A percentile compares a stretch with the other conserved stretches of the same genome.
Evolutionary conservation across 768 basidiomycete species (phyloP).

Genomic region (Hydnum rufescens): DNA sequence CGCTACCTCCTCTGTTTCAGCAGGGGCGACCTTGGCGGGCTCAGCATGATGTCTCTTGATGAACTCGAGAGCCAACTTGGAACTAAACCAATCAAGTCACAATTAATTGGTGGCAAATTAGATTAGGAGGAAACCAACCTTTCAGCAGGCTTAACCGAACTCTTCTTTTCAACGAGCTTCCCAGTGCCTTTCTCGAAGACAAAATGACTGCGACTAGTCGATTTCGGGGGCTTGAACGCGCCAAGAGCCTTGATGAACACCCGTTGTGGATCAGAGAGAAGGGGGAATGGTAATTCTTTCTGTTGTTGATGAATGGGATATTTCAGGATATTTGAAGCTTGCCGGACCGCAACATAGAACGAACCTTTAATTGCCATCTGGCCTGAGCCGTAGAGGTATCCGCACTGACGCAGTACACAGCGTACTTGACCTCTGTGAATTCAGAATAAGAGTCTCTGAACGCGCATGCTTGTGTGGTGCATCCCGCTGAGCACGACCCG

Average conservation of each 20-base stretch:
- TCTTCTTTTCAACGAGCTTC: constrained; percentile 63
- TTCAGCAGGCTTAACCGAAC: constrained; percentile 73
- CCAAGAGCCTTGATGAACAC: constrained; percentile 63
- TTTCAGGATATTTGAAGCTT: neutral
- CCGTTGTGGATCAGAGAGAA: constrained; percentile 79
- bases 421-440: constrained; percentile 46
- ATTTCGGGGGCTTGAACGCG: constrained; percentile 41
- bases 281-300: constrained; percentile 69
- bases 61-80: constrained; percentile 44
- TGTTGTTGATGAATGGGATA: constrained; percentile 17
- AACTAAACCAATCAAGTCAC: constrained; percentile 21
- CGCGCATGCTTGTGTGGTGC: constrained; percentile 82
- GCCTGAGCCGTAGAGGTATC: constrained; percentile 54
- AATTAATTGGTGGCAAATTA: neutral
- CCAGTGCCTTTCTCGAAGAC: constrained; percentile 75
- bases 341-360: constrained; percentile 10
- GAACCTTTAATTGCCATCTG: constrained; percentile 75
- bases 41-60: constrained; percentile 28
- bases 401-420: constrained; percentile 68
- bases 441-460: constrained; percentile 71
- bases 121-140: constrained; percentile 30
- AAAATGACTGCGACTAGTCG: constrained; percentile 83
- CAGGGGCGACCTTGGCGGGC: neutral
- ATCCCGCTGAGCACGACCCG: constrained; percentile 49
- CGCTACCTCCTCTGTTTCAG: neutral